A percentile compares a stretch with the other conserved stretches of the same genome.
These are phyloP conservation scores for Sesbania bispinosa DNA, from an alignment of 306 rosid species.

Conservation along the genomic window DNA sequence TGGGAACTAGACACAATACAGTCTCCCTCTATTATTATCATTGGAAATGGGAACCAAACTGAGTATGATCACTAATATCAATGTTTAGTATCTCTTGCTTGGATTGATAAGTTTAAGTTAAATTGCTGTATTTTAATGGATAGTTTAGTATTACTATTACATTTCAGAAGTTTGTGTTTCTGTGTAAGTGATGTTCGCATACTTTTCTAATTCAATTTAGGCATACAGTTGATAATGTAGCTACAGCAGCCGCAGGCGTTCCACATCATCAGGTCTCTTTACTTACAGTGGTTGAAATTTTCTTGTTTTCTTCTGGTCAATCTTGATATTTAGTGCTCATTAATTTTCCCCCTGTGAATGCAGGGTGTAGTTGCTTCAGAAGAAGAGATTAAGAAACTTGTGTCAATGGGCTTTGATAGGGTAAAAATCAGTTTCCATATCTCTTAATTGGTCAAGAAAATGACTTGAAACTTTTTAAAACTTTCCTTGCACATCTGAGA, in stretches of 20 bases:
- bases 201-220: slow-evolving; percentile 42
- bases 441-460: slow-evolving; percentile 14
- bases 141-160: background rate
- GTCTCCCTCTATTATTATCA: background rate
- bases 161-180: slow-evolving; percentile 8
- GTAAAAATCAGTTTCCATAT: slow-evolving; percentile 35
- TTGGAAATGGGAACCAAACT: slow-evolving; percentile 5
- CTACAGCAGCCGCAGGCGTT: slow-evolving; percentile 44
- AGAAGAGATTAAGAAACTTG: slow-evolving; percentile 71
- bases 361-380: slow-evolving; percentile 72
- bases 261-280: slow-evolving; percentile 61
- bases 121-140: background rate
- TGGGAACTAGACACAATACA: background rate
- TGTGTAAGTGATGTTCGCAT: slow-evolving; percentile 13
- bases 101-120: slow-evolving; percentile 1
- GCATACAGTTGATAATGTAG: slow-evolving; percentile 40
- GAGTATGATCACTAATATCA: background rate
- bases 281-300: slow-evolving; percentile 1
- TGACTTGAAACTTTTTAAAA: background rate
- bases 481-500: background rate
- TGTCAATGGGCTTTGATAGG: slow-evolving; percentile 96
- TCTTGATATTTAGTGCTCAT: slow-evolving; percentile 24
- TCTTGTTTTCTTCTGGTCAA: slow-evolving; percentile 17
- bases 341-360: slow-evolving; percentile 21
- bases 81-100: background rate